Conservation (phyloP, 768 basidiomycete genomes). For the Pleurotus salmoneostramineus region DNA sequence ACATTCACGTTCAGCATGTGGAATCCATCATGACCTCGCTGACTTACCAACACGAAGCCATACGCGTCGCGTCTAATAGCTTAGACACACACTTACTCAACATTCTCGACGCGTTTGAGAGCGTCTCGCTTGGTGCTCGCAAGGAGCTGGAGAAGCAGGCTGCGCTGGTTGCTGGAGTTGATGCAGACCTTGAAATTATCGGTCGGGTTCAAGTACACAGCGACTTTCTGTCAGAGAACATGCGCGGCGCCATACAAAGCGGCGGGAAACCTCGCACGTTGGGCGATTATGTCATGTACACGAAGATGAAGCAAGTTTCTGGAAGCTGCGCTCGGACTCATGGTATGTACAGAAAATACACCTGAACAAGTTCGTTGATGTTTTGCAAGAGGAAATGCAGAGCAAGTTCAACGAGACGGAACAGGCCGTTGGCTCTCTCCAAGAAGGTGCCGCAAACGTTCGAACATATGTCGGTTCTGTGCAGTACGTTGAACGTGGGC, state of each 20-base stretch:
- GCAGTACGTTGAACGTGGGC: constrained; percentile 11
- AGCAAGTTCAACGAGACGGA: constrained; percentile 52
- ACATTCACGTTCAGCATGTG: constrained; percentile 60
- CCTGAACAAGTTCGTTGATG: not conserved
- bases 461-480: constrained; percentile 51
- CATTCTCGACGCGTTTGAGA: constrained; percentile 67
- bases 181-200: constrained; percentile 72
- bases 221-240: constrained; percentile 68
- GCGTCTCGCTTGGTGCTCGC: constrained; percentile 48
- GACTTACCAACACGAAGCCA: constrained; percentile 63
- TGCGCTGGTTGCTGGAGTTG: constrained; percentile 55
- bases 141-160: constrained; percentile 69
- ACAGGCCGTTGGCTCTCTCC: constrained; percentile 46
- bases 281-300: constrained; percentile 76
- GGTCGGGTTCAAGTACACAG: constrained; percentile 62
- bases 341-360: constrained; percentile 38
- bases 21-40: constrained; percentile 48
- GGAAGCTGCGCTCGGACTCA: constrained; percentile 68
- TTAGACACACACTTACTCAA: constrained; percentile 73
- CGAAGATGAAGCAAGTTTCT: constrained; percentile 78
- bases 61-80: constrained; percentile 67
- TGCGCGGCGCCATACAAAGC: constrained; percentile 65
- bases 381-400: constrained; percentile 52
- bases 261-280: constrained; percentile 68
- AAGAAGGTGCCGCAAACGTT: constrained; percentile 55